Base-by-base conservation (phyloP, 2,329 filamentous ascomycete species). In the Botrytis byssoidea region DNA sequence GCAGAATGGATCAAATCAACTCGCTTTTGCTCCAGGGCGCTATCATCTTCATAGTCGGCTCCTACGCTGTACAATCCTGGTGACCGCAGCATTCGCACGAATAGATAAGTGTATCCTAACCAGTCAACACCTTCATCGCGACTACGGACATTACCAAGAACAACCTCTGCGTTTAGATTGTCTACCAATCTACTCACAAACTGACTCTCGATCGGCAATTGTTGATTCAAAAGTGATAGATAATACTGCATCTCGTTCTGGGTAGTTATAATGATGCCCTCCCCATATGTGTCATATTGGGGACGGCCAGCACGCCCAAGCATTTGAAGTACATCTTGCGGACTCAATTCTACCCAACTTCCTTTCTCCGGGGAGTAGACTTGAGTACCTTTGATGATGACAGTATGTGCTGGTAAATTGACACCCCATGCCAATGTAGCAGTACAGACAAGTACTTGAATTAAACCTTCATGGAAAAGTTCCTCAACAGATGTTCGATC, bases 401-500 rank as follows among this genome's bases (percentile, higher is more conserved):
- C 96, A 0, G 96, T 98, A 81, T 99, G 96, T 3, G 96, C 96
- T 7, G 96, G 96, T 81, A 99, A 85, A 83, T 99, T 99, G 81
- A 99, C 96, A 89, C 96, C 96, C 96, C 96, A 99, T 37, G 96
- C 96, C 71, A 99, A 86, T n/a, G 96, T 99, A 57, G 97, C 95
- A 57, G 96, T 99, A 83, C 94, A 98, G 51, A 98, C 95, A 69
- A 99, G 90, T 2, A 99, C 96, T 82, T 98, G 95, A 55, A 99
- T 93, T 46, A 93, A 91, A 75, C 95, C 95, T 81, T 95, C 92
- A 63, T 93, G 90, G 80, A 99, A 99, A 35, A 99, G 88, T 81
- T 97, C 95, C 81, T 98, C 95, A 20, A 99, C 96, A 68, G 95
- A 93, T 42, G 93, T 95, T 84, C 97, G 92, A 85, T 99, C 97